These are phyloP conservation scores for Debaryomyces prosopidis DNA, from an alignment of 805 yeast genomes.

Conservation along the genomic window DNA sequence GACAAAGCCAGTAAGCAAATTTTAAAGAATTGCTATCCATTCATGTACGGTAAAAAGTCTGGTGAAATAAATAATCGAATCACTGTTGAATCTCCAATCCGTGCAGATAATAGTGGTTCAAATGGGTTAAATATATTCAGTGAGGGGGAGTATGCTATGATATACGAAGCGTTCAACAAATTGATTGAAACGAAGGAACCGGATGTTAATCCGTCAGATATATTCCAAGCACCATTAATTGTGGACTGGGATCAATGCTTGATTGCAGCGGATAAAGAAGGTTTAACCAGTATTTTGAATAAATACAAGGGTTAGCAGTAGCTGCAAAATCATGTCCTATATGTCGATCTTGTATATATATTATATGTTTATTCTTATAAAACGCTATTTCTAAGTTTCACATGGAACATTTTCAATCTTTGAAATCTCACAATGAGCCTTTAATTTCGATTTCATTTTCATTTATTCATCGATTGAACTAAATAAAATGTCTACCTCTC, in stretches of 20 bases:
- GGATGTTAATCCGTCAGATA: constrained; percentile 29
- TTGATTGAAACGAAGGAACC: constrained; percentile 23
- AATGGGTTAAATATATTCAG: constrained; percentile 32
- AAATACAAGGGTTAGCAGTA: constrained; percentile 20
- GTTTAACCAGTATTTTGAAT: constrained; percentile 27
- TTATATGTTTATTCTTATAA: too few species aligned
- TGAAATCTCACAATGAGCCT: too few species aligned
- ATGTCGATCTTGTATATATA: neutral
- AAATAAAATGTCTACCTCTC: too few species aligned
- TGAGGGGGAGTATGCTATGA: constrained; percentile 38
- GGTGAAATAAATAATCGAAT: constrained; percentile 7
- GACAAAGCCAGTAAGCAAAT: constrained; percentile 22
- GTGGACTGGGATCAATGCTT: constrained; percentile 47
- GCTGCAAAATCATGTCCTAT: too few species aligned
- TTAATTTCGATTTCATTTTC: too few species aligned
- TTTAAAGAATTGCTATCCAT: constrained; percentile 37
- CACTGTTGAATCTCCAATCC: constrained; percentile 18
- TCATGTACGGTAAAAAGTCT: constrained; percentile 27
- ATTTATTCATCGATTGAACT: too few species aligned
- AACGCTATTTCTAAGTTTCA: too few species aligned
- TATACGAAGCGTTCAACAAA: constrained; percentile 36
- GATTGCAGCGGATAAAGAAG: constrained; percentile 38
- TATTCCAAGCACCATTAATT: constrained; percentile 43
- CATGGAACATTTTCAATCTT: too few species aligned
- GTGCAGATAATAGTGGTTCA: constrained; percentile 2